Base-by-base conservation (phyloP, 2,329 filamentous ascomycete species). In the Colletotrichum spaethianum region DNA sequence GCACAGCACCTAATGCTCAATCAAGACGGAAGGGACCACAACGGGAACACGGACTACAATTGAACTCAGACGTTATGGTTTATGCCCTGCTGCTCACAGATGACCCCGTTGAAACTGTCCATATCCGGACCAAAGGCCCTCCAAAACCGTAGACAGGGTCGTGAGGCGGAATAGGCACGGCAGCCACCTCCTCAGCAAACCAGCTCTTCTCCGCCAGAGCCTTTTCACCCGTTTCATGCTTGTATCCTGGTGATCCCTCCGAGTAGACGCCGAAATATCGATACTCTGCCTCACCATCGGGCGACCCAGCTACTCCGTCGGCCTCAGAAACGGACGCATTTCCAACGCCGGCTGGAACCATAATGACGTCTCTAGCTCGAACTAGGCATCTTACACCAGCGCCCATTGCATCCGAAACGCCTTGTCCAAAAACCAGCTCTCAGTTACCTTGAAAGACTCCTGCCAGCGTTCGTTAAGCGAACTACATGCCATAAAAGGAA, bases 241-340 rank as follows among this genome's bases (percentile, higher is more conserved):
- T 50, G 8, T 31, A 65, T 3, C 42, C 16, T 11, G 66, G 59
- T 7, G 66, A 48, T 11, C 52, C 75, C 36, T 72, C 42, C 9
- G 75, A 74, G 57, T 77, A 78, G 2, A 77, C 72, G 4, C 76
- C 76, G 16, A 78, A 73, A 23, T 76, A 76, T 4, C 70, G 66
- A 31, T 78, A 77, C n/a, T 77, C 63, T 2, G 44, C 7, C 40
- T 53, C 46, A 2, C 33, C 44, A 4, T 40, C 23, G 7, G 23
- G 4, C 23, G n/a, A 11, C 8, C 20, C 60, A 2, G 14, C 14
- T 23, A 33, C 23, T 26, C 14, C 50, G 23, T 64, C 42, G 4
- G 42, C 52, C 6, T 69, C 26, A 18, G 60, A 20, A 23, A 57
- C 42, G 16, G 69, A 74, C 1, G 74, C 75, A 42, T 78, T 75